Percentiles rank a stretch among this genome's conserved stretches.
These are phyloP conservation scores for Botryotinia narcissicola DNA, from an alignment of 2,329 filamentous ascomycete genomes.

Conservation along the genomic window DNA sequence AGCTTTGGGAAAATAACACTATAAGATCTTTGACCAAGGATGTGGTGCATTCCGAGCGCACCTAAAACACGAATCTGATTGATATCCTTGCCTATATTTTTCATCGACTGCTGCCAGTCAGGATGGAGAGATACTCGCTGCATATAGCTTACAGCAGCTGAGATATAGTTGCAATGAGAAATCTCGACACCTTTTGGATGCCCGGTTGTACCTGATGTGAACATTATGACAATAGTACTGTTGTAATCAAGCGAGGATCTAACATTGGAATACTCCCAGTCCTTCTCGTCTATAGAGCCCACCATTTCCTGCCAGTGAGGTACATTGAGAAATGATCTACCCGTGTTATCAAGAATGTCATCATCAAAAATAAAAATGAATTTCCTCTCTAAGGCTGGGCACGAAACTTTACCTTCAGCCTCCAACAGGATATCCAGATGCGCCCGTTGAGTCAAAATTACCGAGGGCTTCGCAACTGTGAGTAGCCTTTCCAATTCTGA, in stretches of 20 bases:
- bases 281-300: background rate
- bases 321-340: background rate
- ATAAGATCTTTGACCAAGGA: conserved; percentile 1
- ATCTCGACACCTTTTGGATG: conserved; percentile 3
- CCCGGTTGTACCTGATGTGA: background rate
- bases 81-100: background rate
- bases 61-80: background rate
- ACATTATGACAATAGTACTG: conserved; percentile 10
- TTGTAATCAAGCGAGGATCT: background rate
- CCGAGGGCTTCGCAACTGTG: background rate
- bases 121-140: conserved; percentile 5
- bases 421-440: background rate
- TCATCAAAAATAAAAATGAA: background rate
- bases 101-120: background rate
- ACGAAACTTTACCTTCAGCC: background rate
- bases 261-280: background rate
- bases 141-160: background rate
- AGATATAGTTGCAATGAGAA: conserved; percentile 2
- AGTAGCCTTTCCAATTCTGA: background rate
- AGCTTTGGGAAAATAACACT: background rate
- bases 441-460: background rate
- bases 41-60: background rate
- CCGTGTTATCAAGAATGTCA: background rate
- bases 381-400: background rate
- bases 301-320: conserved; percentile 3